Conservation (phyloP, 805 yeast genomes). For the Cyberlindnera mycetangii region DNA sequence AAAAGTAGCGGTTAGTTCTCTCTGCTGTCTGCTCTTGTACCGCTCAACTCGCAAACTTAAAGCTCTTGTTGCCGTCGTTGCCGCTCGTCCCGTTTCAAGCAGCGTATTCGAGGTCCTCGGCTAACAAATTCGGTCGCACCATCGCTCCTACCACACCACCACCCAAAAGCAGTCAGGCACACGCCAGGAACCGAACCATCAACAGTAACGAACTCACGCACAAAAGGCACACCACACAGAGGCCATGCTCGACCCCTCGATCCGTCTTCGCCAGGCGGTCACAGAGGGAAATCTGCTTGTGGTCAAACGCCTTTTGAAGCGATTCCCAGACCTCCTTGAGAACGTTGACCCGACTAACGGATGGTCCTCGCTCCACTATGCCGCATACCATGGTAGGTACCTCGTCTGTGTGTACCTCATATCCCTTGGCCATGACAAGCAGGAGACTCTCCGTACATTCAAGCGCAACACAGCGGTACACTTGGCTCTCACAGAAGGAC, state of each 20-base stretch:
- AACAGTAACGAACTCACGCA: not conserved
- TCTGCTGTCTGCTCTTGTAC: too few relatives aligned
- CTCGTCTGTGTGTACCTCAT: slow-evolving; percentile 60
- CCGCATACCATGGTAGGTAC: slow-evolving; percentile 70
- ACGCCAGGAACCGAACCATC: too few relatives aligned
- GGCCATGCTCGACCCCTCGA: slow-evolving; percentile 57
- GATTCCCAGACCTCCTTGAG: slow-evolving; percentile 67
- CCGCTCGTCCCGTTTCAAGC: too few relatives aligned
- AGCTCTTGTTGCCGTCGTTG: too few relatives aligned
- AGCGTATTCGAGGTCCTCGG: too few relatives aligned
- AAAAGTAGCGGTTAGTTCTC: too few relatives aligned
- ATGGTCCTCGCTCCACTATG: slow-evolving; percentile 82
- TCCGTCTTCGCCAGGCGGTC: slow-evolving; percentile 67
- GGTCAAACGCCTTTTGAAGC: slow-evolving; percentile 59
- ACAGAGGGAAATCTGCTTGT: slow-evolving; percentile 58
- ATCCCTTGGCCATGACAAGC: slow-evolving; percentile 52
- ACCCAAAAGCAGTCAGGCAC: not conserved
- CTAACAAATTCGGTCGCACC: too few relatives aligned
- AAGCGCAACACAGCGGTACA: slow-evolving; percentile 67
- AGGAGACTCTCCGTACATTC: slow-evolving; percentile 50
- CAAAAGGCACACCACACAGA: not conserved
- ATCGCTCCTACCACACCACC: too few relatives aligned
- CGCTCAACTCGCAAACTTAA: too few relatives aligned
- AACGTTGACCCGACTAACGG: slow-evolving; percentile 71
- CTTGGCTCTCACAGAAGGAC: slow-evolving; percentile 59